Conservation (phyloP, 768 basidiomycete species). For the Podaxis rugospora region DNA sequence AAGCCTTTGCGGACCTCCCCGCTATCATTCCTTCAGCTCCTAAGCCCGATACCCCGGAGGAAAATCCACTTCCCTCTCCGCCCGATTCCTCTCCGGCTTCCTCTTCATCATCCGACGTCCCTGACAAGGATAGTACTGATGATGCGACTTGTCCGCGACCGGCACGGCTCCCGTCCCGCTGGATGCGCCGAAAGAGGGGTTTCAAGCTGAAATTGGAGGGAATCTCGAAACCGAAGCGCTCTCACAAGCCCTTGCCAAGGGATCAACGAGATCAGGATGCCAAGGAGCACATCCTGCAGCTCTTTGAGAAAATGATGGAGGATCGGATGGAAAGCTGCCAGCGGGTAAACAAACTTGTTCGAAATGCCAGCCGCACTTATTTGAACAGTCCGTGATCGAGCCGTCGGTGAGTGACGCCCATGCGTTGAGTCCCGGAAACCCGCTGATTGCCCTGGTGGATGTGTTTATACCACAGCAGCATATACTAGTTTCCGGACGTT, state of each 20-base stretch:
- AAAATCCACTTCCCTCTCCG: conserved; percentile 4
- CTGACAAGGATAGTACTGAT: neutral
- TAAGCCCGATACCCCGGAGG: neutral
- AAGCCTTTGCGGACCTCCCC: conserved; percentile 25
- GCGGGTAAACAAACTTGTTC: conserved; percentile 55
- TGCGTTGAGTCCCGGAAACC: conserved; percentile 4
- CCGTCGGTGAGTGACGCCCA: neutral
- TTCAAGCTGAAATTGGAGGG: conserved; percentile 43
- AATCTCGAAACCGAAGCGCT: conserved; percentile 19
- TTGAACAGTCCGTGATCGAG: conserved; percentile 20
- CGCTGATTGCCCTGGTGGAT: neutral
- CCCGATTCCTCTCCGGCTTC: neutral
- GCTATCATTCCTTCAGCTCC: neutral
- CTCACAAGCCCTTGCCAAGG: conserved; percentile 16
- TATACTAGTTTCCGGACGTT: neutral
- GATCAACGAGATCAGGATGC: conserved; percentile 12
- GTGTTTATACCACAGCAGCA: neutral
- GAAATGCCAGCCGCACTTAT: conserved; percentile 35
- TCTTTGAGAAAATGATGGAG: conserved; percentile 71
- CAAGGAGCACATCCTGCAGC: conserved; percentile 52
- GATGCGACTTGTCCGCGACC: conserved; percentile 1
- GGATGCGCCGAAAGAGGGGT: conserved; percentile 56
- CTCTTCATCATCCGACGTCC: neutral
- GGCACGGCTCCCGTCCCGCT: conserved; percentile 28
- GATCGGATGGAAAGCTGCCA: conserved; percentile 74